phyloP scores from a whole-genome alignment of 495 filamentous ascomycete species.

The Penicillium desertorum region DNA sequence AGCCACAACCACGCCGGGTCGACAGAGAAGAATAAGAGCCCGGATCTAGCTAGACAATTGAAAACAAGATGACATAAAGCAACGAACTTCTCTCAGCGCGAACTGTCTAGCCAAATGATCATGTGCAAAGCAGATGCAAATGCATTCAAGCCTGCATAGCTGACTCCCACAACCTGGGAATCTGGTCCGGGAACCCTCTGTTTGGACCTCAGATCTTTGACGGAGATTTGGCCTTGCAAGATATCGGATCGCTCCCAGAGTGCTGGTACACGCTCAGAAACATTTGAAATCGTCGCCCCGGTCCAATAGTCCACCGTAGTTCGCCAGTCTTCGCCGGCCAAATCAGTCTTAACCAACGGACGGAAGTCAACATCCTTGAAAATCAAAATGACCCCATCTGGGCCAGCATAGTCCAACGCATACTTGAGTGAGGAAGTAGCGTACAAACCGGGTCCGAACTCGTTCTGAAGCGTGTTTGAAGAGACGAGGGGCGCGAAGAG shows the following conservation, averaged over 20 bases:
- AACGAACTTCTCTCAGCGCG: background rate
- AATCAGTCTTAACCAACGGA: background rate
- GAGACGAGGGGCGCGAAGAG: constrained; percentile 1
- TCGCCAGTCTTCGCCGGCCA: constrained; percentile 3
- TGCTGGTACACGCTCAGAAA: background rate
- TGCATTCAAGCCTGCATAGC: background rate
- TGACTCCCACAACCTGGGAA: constrained; percentile 5
- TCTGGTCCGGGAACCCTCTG: background rate
- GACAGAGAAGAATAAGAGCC: constrained; percentile 1
- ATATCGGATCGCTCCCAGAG: constrained; percentile 1
- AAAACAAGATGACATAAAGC: background rate
- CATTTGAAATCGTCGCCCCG: background rate
- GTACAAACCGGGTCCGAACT: constrained; percentile 8
- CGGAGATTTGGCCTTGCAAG: constrained; percentile 6
- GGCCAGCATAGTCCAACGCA: background rate
- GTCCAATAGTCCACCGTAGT: constrained; percentile 3
- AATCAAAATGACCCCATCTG: background rate
- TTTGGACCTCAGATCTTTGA: background rate
- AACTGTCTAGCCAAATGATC: constrained; percentile 8
- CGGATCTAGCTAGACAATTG: background rate
- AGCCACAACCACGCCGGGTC: background rate
- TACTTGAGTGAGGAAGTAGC: background rate
- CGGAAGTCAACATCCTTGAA: constrained; percentile 3
- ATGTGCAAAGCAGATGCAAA: constrained; percentile 9
- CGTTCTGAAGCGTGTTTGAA: background rate